A percentile compares a stretch with the other conserved stretches of the same genome.
Evolutionary conservation across 148 eudicot species (phyloP).

Genomic region (Rhododendron ferrugineum): DNA sequence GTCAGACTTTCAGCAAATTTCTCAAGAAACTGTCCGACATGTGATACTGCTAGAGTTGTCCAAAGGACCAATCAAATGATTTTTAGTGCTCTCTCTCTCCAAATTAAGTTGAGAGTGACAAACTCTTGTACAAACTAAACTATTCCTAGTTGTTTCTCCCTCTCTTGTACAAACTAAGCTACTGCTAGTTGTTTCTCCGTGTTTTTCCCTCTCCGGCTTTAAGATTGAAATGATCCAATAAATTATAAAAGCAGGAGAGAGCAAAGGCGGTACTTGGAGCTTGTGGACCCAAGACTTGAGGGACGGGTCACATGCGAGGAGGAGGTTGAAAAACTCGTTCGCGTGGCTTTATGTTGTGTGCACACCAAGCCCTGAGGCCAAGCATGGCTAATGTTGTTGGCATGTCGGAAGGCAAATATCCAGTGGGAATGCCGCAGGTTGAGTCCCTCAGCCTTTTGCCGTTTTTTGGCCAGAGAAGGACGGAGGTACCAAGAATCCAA

Average conservation of each 20-base stretch:
- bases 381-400: conserved; percentile 58
- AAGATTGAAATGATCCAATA: too few species aligned
- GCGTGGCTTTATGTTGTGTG: conserved; percentile 68
- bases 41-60: too few species aligned
- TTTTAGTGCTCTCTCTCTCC: too few species aligned
- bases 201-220: too few species aligned
- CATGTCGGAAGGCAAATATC: conserved; percentile 60
- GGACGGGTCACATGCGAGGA: conserved; percentile 57
- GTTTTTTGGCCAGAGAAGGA: conserved; percentile 25
- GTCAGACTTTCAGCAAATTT: too few species aligned
- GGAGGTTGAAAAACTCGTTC: conserved; percentile 47
- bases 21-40: too few species aligned
- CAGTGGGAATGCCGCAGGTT: conserved; percentile 35
- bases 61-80: too few species aligned
- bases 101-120: too few species aligned
- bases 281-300: conserved; percentile 59
- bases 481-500: conserved; percentile 42
- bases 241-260: background rate
- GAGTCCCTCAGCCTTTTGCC: conserved; percentile 58
- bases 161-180: too few species aligned
- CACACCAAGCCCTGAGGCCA: conserved; percentile 67
- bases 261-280: conserved; percentile 58
- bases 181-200: too few species aligned
- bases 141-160: too few species aligned
- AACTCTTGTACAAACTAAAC: too few species aligned